These are phyloP conservation scores for Aristolochia fimbriata DNA, from an alignment of 164 flowering plant species.

Conservation along the genomic window DNA sequence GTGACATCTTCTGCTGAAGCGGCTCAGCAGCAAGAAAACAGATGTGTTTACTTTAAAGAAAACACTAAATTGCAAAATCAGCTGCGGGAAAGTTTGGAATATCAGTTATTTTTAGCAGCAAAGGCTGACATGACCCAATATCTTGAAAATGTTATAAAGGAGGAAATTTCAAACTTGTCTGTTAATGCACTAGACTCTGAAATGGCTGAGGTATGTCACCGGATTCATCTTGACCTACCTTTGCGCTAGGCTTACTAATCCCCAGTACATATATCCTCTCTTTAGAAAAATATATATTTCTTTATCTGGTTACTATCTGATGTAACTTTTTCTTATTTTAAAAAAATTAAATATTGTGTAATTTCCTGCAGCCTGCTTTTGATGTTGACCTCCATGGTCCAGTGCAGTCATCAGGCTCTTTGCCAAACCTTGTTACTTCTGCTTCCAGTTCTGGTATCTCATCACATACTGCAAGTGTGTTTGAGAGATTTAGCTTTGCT, in stretches of 20 bases:
- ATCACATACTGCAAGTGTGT: conserved; percentile 20
- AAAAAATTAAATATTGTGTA: conserved; percentile 10
- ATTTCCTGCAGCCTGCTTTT: conserved; percentile 10
- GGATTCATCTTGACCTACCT: neutral
- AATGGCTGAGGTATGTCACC: conserved; percentile 24
- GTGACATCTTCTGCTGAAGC: conserved; percentile 10
- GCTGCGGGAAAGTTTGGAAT: conserved; percentile 34
- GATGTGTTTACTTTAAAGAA: conserved; percentile 3
- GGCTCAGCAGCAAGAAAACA: conserved; percentile 3
- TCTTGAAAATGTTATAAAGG: conserved; percentile 28
- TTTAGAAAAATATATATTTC: neutral
- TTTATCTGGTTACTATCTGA: neutral
- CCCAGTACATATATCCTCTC: neutral
- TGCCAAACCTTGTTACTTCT: neutral
- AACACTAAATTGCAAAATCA: conserved; percentile 15
- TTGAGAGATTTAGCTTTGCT: conserved; percentile 32
- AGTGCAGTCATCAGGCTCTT: conserved; percentile 3
- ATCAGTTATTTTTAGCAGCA: conserved; percentile 40
- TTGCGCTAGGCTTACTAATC: too few species aligned
- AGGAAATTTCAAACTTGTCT: conserved; percentile 29
- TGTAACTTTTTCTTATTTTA: neutral
- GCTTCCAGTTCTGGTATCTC: too few species aligned
- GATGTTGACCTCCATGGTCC: conserved; percentile 13
- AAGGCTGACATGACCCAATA: conserved; percentile 30
- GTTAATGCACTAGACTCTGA: conserved; percentile 6